Percentiles rank a stretch among this genome's conserved stretches.
phyloP scores from a whole-genome alignment of 2,329 filamentous ascomycete species.

The Phyllosticta citriasiana region DNA sequence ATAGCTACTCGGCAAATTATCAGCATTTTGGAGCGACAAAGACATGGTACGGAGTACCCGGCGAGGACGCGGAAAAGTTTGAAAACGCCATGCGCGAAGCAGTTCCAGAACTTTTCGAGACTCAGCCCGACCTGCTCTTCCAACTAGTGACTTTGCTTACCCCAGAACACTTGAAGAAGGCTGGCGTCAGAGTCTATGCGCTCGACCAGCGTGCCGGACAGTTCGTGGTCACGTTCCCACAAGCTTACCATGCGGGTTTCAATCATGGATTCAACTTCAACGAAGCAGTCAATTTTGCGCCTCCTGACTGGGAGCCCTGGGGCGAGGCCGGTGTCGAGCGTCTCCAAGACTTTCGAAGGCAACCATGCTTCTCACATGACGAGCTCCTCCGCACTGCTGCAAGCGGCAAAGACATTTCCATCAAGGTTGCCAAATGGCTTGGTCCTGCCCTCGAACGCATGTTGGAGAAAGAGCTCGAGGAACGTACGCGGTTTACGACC shows the following conservation, averaged over 20 bases:
- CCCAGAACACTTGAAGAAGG: conserved; percentile 84
- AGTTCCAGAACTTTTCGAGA: conserved; percentile 92
- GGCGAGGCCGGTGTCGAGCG: conserved; percentile 79
- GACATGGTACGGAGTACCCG: conserved; percentile 98
- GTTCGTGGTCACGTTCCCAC: conserved; percentile 91
- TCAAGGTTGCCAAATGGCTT: conserved; percentile 91
- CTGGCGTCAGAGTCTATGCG: conserved; percentile 85
- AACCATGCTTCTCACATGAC: conserved; percentile 96
- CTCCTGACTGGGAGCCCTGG: conserved; percentile 87
- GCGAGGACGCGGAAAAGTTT: conserved; percentile 86
- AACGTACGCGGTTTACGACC: conserved; percentile 47
- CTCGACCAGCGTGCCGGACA: conserved; percentile 94
- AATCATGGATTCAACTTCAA: conserved; percentile 99
- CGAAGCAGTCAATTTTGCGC: conserved; percentile 96
- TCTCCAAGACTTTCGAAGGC: conserved; percentile 75
- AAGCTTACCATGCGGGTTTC: conserved; percentile 95
- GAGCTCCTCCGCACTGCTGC: conserved; percentile 88
- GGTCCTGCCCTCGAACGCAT: conserved; percentile 77
- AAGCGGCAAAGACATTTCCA: conserved; percentile 60
- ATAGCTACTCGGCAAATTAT: conserved; percentile 95
- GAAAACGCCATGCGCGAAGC: conserved; percentile 91
- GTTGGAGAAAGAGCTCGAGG: conserved; percentile 58
- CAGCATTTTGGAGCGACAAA: conserved; percentile 98
- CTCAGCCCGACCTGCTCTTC: conserved; percentile 90
- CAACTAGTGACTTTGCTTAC: conserved; percentile 94